These are phyloP conservation scores for Retiboletus flavoniger DNA, from an alignment of 1,284 basidiomycete genomes.

Conservation along the genomic window DNA sequence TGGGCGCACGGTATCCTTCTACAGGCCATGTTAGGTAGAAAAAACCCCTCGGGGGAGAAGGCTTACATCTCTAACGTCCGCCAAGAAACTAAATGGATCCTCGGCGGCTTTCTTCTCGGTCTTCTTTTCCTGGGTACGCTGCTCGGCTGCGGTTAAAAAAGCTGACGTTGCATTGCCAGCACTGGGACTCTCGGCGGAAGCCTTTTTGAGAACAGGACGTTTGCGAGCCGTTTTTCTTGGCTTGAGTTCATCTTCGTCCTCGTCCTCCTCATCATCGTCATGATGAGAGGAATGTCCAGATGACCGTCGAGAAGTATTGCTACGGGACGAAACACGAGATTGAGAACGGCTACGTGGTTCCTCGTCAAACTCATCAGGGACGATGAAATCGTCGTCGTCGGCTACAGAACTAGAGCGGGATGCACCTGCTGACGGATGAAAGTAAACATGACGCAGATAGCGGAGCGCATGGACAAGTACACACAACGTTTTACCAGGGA, in stretches of 20 bases:
- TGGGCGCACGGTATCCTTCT: constrained; percentile 84
- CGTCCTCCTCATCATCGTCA: constrained; percentile 32
- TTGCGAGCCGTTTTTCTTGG: constrained; percentile 33
- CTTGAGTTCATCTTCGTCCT: constrained; percentile 39
- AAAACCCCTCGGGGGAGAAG: background rate
- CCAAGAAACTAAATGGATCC: constrained; percentile 80
- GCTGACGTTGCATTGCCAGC: constrained; percentile 33
- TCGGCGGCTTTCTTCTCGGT: constrained; percentile 81
- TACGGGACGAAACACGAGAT: constrained; percentile 41
- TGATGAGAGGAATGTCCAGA: constrained; percentile 30
- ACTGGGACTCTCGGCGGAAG: constrained; percentile 20
- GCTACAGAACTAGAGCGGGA: constrained; percentile 30
- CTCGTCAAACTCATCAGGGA: constrained; percentile 57
- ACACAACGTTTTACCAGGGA: constrained; percentile 53
- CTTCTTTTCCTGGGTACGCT: constrained; percentile 73
- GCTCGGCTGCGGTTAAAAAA: constrained; percentile 87
- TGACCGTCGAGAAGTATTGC: constrained; percentile 44
- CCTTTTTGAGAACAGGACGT: constrained; percentile 34
- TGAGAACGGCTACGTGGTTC: constrained; percentile 43
- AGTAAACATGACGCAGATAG: constrained; percentile 4
- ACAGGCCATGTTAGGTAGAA: constrained; percentile 6
- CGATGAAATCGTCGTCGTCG: constrained; percentile 70
- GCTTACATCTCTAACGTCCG: constrained; percentile 72
- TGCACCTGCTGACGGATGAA: constrained; percentile 36
- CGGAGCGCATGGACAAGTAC: constrained; percentile 12